Evolutionary conservation across 75 land plant species (phyloP), one percentile per base, ranked within the genome.

Genomic region (Isoetes taiwanensis): DNA sequence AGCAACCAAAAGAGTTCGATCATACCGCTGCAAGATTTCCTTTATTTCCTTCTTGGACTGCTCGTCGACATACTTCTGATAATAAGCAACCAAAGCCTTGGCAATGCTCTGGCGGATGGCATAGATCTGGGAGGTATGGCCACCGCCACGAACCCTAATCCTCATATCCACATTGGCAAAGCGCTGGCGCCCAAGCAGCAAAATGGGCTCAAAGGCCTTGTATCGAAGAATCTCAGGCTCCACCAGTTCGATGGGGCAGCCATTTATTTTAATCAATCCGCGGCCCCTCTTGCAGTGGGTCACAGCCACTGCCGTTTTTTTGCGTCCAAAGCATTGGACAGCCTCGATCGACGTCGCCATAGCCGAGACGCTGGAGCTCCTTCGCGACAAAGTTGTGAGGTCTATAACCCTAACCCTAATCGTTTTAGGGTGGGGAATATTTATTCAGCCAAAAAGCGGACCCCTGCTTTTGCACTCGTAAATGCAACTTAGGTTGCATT

Each of bases 61-160:
- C 76, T 81, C 82, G 23, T 81, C 85, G 37, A 81, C 85, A 30
- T 28, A 81, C 70, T 81, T 81, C 76, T 81, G 85, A 61, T 67
- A 68, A 28, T 28, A 81, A 1, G 85, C 85, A 0, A 81, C 85
- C 2, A 78, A 66, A 0, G 85, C 82, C 78, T 81, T 81, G 68
- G 85, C 85, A 12, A 78, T 75, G 64, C 75, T 69, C 68, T 81
- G 82, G 12, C 85, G 59, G 60, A 81, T 81, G 31, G 85, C 81
- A 62, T 81, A 81, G 60, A 81, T 81, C 75, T 80, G 84, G 29
- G 76, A 64, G 1, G 79, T 79, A 66, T 79, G 79, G 0, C 82
- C 82, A 41, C 82, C 83, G 5, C 83, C 84, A 35, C 66, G 73
- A n/a, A 81, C 82, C 16, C 85, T 66, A 58, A 81, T 75, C 23